Percentiles rank a stretch among this genome's conserved stretches.
Evolutionary conservation across 1,284 basidiomycete species (phyloP).

Genomic region (Naganishia liquefaciens): DNA sequence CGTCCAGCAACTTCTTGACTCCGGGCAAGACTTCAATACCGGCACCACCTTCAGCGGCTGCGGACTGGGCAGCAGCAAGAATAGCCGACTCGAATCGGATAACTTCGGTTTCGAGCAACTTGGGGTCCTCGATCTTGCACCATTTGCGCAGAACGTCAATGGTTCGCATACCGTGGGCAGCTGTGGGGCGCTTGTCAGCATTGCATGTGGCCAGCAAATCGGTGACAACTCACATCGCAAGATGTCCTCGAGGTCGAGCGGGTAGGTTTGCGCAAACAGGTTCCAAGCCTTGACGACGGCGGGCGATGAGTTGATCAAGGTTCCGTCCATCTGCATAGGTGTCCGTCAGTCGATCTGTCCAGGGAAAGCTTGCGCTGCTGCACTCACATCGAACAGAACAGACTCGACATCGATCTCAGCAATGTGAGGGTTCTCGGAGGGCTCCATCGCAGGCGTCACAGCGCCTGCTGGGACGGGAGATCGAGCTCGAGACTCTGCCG

Average conservation of each 20-base stretch:
- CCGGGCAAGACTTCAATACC: constrained; percentile 54
- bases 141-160: constrained; percentile 53
- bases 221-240: constrained; percentile 40
- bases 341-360: background rate
- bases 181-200: constrained; percentile 27
- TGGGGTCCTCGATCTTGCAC: constrained; percentile 50
- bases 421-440: constrained; percentile 62
- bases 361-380: background rate
- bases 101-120: constrained; percentile 48
- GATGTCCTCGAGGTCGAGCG: constrained; percentile 52
- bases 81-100: constrained; percentile 54
- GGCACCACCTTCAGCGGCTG: constrained; percentile 43
- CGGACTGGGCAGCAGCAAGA: constrained; percentile 50
- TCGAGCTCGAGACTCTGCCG: constrained; percentile 36
- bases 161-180: constrained; percentile 52
- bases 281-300: constrained; percentile 54
- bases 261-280: constrained; percentile 48
- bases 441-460: constrained; percentile 67
- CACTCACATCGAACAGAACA: constrained; percentile 53
- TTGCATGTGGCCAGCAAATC: background rate
- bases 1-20: constrained; percentile 47
- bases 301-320: constrained; percentile 51
- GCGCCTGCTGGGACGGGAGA: constrained; percentile 42
- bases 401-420: constrained; percentile 54
- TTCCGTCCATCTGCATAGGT: constrained; percentile 46